Conservation (phyloP, 2,329 filamentous ascomycete species). For the Pseudofabraea citricarpa region DNA sequence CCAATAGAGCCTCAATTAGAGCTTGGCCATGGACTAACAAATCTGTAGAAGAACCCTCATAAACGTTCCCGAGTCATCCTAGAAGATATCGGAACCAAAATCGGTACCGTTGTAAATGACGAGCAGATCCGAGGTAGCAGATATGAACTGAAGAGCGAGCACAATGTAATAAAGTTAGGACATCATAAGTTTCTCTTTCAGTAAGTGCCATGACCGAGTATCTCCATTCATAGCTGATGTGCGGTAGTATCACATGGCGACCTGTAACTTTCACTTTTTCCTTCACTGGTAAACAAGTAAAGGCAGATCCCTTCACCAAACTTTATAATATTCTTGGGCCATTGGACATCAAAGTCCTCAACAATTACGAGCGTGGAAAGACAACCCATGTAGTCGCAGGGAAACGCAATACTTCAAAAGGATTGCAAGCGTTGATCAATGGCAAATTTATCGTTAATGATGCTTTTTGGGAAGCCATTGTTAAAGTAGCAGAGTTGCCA, state of each 20-base stretch:
- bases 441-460: slow-evolving; percentile 71
- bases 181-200: slow-evolving; percentile 59
- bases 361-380: slow-evolving; percentile 61
- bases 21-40: slow-evolving; percentile 10
- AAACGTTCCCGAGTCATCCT: slow-evolving; percentile 65
- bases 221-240: too few species aligned
- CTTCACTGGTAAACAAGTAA: slow-evolving; percentile 66
- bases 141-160: slow-evolving; percentile 48
- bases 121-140: slow-evolving; percentile 60
- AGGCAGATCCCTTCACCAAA: slow-evolving; percentile 56
- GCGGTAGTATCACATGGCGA: slow-evolving; percentile 66
- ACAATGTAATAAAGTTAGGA: slow-evolving; percentile 68
- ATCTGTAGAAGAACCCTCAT: slow-evolving; percentile 5
- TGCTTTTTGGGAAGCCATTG: slow-evolving; percentile 68
- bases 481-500: slow-evolving; percentile 48
- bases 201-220: slow-evolving; percentile 33
- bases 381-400: slow-evolving; percentile 87
- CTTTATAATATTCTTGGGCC: slow-evolving; percentile 67
- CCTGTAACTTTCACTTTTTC: slow-evolving; percentile 80
- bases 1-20: background rate
- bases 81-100: slow-evolving; percentile 77
- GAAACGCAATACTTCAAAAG: slow-evolving; percentile 86
- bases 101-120: slow-evolving; percentile 75
- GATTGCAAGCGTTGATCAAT: slow-evolving; percentile 80
- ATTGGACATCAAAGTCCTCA: slow-evolving; percentile 81